A percentile compares a stretch with the other conserved stretches of the same genome.
Evolutionary conservation across 2,329 filamentous ascomycete genomes (phyloP).

Genomic region (Volutella citrinella): DNA sequence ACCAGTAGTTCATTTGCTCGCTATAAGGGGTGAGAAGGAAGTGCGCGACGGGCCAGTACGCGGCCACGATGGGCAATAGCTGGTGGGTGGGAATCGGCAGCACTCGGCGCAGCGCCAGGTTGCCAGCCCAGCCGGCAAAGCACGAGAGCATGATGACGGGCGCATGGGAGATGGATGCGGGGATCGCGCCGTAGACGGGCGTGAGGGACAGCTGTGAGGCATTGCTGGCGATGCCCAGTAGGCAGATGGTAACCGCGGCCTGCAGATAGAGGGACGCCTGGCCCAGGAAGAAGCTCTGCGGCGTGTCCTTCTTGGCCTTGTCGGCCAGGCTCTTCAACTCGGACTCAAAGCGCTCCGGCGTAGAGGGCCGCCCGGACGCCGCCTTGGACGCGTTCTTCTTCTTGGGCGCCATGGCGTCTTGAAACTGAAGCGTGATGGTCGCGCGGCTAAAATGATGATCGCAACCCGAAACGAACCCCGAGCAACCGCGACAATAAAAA

Average conservation of each 20-base stretch:
- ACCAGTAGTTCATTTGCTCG: conserved; percentile 60
- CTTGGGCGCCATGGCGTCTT: conserved; percentile 24
- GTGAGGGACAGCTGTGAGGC: conserved; percentile 75
- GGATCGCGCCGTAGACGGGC: conserved; percentile 85
- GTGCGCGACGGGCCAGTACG: conserved; percentile 72
- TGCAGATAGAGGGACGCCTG: conserved; percentile 40
- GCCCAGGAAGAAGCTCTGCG: conserved; percentile 29
- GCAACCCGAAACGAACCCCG: no score
- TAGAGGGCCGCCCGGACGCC: conserved; percentile 33
- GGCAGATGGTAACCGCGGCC: conserved; percentile 26
- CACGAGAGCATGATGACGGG: conserved; percentile 63
- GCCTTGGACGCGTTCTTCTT: conserved; percentile 12
- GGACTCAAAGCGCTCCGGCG: conserved; percentile 50
- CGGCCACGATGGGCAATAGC: conserved; percentile 69
- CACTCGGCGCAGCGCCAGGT: conserved; percentile 48
- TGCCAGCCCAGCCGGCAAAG: conserved; percentile 70
- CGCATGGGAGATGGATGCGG: conserved; percentile 69
- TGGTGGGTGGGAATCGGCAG: conserved; percentile 47
- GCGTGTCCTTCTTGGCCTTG: conserved; percentile 35
- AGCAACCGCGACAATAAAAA: no score
- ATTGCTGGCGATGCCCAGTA: conserved; percentile 59
- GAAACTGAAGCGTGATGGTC: no score
- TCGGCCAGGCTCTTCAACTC: conserved; percentile 51
- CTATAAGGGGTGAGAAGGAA: conserved; percentile 68
- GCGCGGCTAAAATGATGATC: no score